Base-by-base conservation (phyloP, 768 basidiomycete genomes). In the Amanita brunnescens region DNA sequence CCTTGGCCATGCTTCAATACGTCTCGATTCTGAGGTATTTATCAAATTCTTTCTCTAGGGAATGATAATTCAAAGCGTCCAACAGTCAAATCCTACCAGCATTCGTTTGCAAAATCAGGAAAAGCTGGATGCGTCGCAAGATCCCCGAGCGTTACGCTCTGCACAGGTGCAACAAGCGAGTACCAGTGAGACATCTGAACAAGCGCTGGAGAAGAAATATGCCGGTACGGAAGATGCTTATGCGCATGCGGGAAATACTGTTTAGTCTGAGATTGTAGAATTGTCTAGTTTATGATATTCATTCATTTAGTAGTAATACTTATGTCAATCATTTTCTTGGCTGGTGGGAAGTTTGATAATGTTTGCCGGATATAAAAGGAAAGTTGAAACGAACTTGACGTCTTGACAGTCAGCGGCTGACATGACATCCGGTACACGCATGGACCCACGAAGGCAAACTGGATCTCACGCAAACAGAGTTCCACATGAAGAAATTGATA, bases 71-170 rank as follows among this genome's bases (percentile, higher is more conserved):
- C 1, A 18, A 18, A 16, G 23, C 23, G 12, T 42, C 23, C 38
- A 14, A 20, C 40, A 44, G 24, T 14, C 41, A 49, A 50, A 47
- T 37, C 40, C 42, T 18, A 41, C 49, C n/a, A 44, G 58, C 3
- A 65, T 61, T 57, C 60, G 66, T n/a, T 59, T 67, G 61, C 59
- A 63, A 34, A 55, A 58, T 29, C 61, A 61, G 38, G 54, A 56
- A 2, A 53, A 56, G 9, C 58, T 57, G 8, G 55, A 58, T 16
- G 53, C 54, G 43, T 34, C n/a, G 42, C 8, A 52, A 9, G 54
- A 29, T 7, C 26, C 26, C 26, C 26, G 7, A 4, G 7, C 26
- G 26, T 4, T 60, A 24, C 61, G 61, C 23, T 63, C 66, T 0
- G 61, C 65, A 14, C 60, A 64, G 51, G 63, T 67, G 33, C 61